Evolutionary conservation across 352 stramenopile species (phyloP), one percentile per base, ranked within the genome.

Genomic region (Lagenidium giganteum): DNA sequence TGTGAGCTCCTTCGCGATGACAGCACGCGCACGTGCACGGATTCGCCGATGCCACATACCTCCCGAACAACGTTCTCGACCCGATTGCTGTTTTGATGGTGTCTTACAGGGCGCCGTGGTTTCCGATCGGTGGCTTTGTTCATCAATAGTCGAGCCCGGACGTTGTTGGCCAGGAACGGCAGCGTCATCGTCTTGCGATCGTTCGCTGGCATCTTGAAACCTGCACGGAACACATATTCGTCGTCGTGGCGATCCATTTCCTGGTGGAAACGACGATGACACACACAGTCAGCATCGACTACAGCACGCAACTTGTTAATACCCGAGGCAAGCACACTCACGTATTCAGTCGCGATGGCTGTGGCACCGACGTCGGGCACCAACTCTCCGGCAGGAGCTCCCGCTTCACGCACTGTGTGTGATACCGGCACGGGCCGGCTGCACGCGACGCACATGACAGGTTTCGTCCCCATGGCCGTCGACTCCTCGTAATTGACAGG

Each of bases 151-250:
- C 77, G 80, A 42, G 54, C 85, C 35, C 69, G 64, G 55, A 83
- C 76, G 34, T 65, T 74, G 42, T 63, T 78, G 29, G 67, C 64
- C 42, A 89, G 53, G 62, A 87, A 85, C 36, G 77, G 77, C 31
- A 89, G 58, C 40, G 77, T 86, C 62, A 89, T 67, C 22, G 70
- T 64, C 64, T 85, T 85, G 39, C 72, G 83, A 32, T 36, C 25
- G 41, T 93, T 78, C 5, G 73, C 75, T 24, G 81, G 78, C 78
- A 91, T 93, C 44, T 82, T 79, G 47, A 91, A 93, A n/a, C 78
- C 78, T 16, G 68, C 80, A 20, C 78, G 78, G 52, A 70, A 93
- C 2, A 91, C 81, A 51, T 72, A 90, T 13, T 89, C 81, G n/a
- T 87, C 70, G 32, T 87, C 77, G 1, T 47, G 57, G 25, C 70